Base-by-base conservation (phyloP, 164 flowering plant genomes). In the Piper betle region DNA sequence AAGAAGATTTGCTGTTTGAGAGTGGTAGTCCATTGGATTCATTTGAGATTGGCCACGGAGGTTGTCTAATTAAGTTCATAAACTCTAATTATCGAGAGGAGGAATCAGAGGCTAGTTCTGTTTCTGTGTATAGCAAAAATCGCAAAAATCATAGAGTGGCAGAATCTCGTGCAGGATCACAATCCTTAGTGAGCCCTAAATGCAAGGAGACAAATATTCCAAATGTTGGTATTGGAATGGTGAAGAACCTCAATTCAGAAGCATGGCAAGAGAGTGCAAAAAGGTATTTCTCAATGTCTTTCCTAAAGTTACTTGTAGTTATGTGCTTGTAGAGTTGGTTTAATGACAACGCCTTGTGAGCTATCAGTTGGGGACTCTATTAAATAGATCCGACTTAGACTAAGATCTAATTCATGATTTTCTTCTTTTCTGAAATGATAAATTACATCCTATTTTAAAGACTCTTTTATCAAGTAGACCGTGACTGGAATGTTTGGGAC, bases 31-130 rank as follows among this genome's bases (percentile, higher is more conserved):
- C 96, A 2, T 81, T 91, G 93, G 91, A 79, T 33, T 88, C 97
- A 63, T 88, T 85, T 71, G 99, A 94, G 79, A 86, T 87, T 69
- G 97, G 97, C 53, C 95, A 94, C 77, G 99, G 99, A 71, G 81
- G 91, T 72, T 80, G 91, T 64, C 91, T 94, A 43, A 84, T 91
- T 38, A 78, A 84, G 71, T 91, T 86, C 72, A 95, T 91, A 7
- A 84, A 71, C 61, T 73, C 86, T 48, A 78, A 73, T 52, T 75
- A 73, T 55, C 84, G 85, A 58, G 99, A 94, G 59, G 97, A 91
- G 78, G 99, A 91, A 73, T 91, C 97, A 57, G 97, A 85, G 73
- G 97, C 97, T 62, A 93, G 97, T 76, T 93, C 99, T 53, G 79
- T 90, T 68, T 80, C 96, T 17, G 73, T 86, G 75, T 88, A 89